Percentiles rank a stretch among this genome's conserved stretches.
phyloP scores from a whole-genome alignment of 192 early-diverging fungal genomes.

The Chytriomyces sp. region DNA sequence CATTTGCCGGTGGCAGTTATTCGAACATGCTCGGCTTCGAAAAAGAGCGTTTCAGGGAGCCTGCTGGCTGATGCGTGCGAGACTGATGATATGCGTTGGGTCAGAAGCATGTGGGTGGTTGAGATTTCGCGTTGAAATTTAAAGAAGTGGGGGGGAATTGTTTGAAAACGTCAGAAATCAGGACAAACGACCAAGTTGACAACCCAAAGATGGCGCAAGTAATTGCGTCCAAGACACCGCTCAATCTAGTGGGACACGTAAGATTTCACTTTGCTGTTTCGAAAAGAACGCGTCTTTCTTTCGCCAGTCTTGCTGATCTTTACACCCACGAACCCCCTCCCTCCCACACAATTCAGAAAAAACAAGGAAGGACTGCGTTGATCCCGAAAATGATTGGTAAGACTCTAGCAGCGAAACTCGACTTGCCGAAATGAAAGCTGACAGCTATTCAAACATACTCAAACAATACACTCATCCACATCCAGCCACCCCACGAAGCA shows the following conservation, averaged over 20 bases:
- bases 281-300: no score
- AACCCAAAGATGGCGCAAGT: not conserved
- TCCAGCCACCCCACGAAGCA: slow-evolving; percentile 49
- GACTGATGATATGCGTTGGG: no score
- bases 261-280: not conserved
- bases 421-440: not conserved
- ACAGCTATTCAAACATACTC: no score
- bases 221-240: not conserved
- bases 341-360: not conserved
- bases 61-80: no score
- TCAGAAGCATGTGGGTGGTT: no score
- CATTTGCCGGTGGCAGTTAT: no score
- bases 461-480: not conserved
- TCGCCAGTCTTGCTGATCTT: not conserved
- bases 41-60: no score
- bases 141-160: no score
- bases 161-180: not conserved
- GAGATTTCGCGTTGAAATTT: no score
- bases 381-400: not conserved
- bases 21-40: no score
- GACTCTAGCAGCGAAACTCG: not conserved
- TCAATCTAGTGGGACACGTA: not conserved
- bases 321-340: not conserved
- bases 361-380: not conserved
- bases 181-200: not conserved